Evolutionary conservation across 2,329 filamentous ascomycete species (phyloP).

Genomic region (Sordariomycetes sp.): DNA sequence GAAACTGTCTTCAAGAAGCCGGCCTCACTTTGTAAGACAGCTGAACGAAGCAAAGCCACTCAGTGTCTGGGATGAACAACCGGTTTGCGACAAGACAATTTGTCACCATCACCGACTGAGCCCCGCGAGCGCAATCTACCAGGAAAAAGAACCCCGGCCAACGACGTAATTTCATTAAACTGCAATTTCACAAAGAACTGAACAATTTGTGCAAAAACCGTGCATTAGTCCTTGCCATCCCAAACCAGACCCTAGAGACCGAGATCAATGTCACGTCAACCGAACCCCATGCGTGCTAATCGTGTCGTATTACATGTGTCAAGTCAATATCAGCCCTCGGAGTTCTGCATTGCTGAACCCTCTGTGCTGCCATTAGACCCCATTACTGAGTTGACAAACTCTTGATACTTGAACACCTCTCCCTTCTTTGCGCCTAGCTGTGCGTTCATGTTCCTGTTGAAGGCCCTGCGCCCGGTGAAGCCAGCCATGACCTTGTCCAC

Average conservation of each 20-base stretch:
- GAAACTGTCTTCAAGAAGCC: no score
- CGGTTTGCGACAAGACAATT: no score
- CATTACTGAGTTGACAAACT: constrained; percentile 70
- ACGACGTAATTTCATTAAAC: constrained; percentile 2
- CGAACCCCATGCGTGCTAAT: neutral
- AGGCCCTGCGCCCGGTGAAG: constrained; percentile 76
- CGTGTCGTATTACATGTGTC: neutral
- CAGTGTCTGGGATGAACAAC: no score
- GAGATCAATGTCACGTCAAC: no score
- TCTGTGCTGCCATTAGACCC: constrained; percentile 38
- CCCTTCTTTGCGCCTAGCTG: constrained; percentile 54
- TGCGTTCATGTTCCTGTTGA: constrained; percentile 53
- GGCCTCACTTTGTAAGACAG: no score
- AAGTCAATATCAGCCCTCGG: constrained; percentile 9
- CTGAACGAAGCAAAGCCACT: no score
- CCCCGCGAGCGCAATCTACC: neutral
- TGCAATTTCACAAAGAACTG: neutral
- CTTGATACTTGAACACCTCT: constrained; percentile 88
- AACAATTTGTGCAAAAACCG: neutral
- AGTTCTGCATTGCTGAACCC: constrained; percentile 16
- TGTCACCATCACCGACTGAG: neutral
- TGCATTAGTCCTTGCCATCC: neutral
- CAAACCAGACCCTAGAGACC: neutral
- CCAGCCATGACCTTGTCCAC: constrained; percentile 82
- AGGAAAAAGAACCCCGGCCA: neutral